Base-by-base conservation (phyloP, 345 rosid species). In the Melaleuca alternifolia region DNA sequence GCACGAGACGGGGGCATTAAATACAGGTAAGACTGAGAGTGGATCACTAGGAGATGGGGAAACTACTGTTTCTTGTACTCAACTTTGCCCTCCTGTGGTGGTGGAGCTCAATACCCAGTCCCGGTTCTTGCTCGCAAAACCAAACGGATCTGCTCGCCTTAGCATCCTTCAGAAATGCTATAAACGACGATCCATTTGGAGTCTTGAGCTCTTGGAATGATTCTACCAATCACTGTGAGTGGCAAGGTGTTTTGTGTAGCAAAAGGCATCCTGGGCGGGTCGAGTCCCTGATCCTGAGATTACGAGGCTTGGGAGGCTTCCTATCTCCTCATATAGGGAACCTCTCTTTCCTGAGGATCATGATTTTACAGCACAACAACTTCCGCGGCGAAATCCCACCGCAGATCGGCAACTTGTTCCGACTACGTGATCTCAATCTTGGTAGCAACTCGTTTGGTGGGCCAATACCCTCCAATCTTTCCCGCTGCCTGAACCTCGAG, bases 111-210 rank as follows among this genome's bases (percentile, higher is more conserved):
- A n/a, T 13, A 37, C 12, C 71, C 13, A n/a, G n/a, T 5, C 33
- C 71, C 5, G 0, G 0, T 0, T 1, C 71, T 1, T 61, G 15
- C 71, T 61, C 37, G 0, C 71, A 61, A 61, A 61, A 61, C 37
- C 37, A n/a, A 61, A 61, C 71, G 0, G 71, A 61, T n/a, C 18
- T 0, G 71, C 0, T 61, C 0, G 10, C 37, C 0, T 61, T 61
- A 61, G 20, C 3, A 16, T 61, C 0, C 20, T 13, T 61, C 0
- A 61, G 6, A 13, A 61, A n/a, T 0, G 20, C 18, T 1, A 61
- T 61, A 61, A 16, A 13, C 4, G 37, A n/a, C 12, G 75, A 61
- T 33, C 71, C 71, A 13, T 61, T 61, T 13, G 2, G 37, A 0
- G 37, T 11, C 71, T n/a, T 61, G 71, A 61, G 71, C 37, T 61